Base-by-base conservation (phyloP, 2,329 filamentous ascomycete species). In the Talaromyces verruculosus region DNA sequence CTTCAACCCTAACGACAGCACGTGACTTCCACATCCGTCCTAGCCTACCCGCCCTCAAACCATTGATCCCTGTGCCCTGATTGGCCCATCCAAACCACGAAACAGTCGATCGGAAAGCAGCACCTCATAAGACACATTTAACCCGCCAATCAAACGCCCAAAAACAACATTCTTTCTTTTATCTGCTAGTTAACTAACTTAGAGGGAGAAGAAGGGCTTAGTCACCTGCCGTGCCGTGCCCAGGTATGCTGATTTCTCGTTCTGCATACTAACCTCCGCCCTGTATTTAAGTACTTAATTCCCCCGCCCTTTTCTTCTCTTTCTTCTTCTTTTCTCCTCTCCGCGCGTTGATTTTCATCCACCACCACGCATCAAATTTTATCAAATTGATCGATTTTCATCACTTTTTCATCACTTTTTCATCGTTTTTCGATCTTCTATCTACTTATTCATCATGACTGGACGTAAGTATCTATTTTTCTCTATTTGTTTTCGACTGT, bases 41-140 rank as follows among this genome's bases (percentile, higher is more conserved):
- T 64, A 64, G 53, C 47, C 30, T 37, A 39, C 60, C 60, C 60
- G 60, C 45, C 3, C 4, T 37, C 30, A 33, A 10, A 5, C 11
- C 15, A 22, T 25, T 47, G 15, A 51, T 37, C 11, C 3, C 13
- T 2, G 13, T 6, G 10, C 2, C 7, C 15, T 63, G 47, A 63
- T 63, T 63, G 61, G 61, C 61, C 0, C n/a, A 30, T 22, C 22
- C 17, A 55, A 61, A 39, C 33, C 22, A 45, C 57, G 28, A 35
- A 73, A 75, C 72, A 69, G 71, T 67, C 63, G 65, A 65, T 74
- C 74, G 68, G 69, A 79, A 79, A 78, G 72, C 74, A 69, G 73
- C 72, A 73, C 70, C 76, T 78, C 76, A 77, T 77, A 79, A 78
- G 75, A 61, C 69, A 68, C 73, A 71, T 77, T 79, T 77, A 73